Conservation (phyloP, 169 alveolate species). For the Plasmodium cynomolgi region DNA sequence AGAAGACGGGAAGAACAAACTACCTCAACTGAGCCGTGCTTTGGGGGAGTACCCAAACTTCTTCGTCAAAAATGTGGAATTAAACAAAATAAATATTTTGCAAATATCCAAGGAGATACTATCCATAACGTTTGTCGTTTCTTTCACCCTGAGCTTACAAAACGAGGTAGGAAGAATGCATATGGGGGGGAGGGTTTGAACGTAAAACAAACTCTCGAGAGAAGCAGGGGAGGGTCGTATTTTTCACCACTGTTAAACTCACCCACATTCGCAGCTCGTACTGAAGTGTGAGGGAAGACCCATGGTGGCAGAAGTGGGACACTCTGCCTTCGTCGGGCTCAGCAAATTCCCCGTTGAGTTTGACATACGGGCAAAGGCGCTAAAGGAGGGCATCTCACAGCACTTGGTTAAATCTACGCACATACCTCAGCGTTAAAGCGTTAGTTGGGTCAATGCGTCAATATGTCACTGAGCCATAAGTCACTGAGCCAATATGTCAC, state of each 20-base stretch:
- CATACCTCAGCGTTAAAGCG: neutral
- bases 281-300: conserved; percentile 59
- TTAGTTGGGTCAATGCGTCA: neutral
- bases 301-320: conserved; percentile 28
- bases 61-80: conserved; percentile 21
- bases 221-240: neutral
- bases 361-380: conserved; percentile 67
- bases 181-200: neutral
- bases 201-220: neutral
- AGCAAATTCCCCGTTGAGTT: conserved; percentile 27
- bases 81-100: conserved; percentile 49
- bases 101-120: conserved; percentile 65
- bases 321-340: conserved; percentile 17
- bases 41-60: conserved; percentile 21
- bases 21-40: neutral
- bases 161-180: conserved; percentile 14
- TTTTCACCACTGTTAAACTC: neutral
- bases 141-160: conserved; percentile 38
- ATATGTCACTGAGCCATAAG: neutral
- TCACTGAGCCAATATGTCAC: neutral
- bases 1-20: neutral
- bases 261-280: conserved; percentile 20
- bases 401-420: conserved; percentile 33
- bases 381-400: conserved; percentile 68
- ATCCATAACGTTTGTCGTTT: conserved; percentile 38